Conservation (phyloP, 768 basidiomycete genomes). For the Mycena indigotica region DNA sequence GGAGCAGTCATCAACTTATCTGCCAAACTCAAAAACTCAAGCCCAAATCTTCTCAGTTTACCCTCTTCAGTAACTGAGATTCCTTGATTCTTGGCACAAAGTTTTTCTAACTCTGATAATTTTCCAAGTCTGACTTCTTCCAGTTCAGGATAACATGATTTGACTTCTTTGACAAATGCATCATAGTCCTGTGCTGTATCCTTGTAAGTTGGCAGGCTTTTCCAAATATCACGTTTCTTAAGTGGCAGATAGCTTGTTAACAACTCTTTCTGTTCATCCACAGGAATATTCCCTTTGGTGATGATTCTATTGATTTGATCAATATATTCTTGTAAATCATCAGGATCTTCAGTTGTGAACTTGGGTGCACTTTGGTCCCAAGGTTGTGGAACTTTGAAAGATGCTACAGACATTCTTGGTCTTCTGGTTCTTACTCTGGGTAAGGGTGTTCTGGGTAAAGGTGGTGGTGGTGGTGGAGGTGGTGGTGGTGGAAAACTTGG, state of each 20-base stretch:
- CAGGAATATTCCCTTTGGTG: background rate
- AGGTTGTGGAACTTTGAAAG: background rate
- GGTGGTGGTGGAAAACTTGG: too few relatives aligned
- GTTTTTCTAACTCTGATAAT: background rate
- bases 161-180: background rate
- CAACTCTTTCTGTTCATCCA: background rate
- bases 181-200: background rate
- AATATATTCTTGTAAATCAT: background rate
- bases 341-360: slow-evolving; percentile 1
- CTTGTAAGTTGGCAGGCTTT: background rate
- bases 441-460: too few relatives aligned
- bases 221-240: background rate
- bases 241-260: background rate
- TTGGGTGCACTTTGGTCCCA: background rate
- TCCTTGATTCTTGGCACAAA: background rate
- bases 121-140: background rate
- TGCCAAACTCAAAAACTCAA: background rate
- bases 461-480: too few relatives aligned
- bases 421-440: too few relatives aligned
- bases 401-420: too few relatives aligned
- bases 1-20: background rate
- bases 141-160: background rate
- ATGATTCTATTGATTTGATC: background rate
- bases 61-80: background rate
- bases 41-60: background rate